Evolutionary conservation across 2,329 filamentous ascomycete genomes (phyloP), one percentile per base, ranked within the genome.

Genomic region (Chaetomium sp.): DNA sequence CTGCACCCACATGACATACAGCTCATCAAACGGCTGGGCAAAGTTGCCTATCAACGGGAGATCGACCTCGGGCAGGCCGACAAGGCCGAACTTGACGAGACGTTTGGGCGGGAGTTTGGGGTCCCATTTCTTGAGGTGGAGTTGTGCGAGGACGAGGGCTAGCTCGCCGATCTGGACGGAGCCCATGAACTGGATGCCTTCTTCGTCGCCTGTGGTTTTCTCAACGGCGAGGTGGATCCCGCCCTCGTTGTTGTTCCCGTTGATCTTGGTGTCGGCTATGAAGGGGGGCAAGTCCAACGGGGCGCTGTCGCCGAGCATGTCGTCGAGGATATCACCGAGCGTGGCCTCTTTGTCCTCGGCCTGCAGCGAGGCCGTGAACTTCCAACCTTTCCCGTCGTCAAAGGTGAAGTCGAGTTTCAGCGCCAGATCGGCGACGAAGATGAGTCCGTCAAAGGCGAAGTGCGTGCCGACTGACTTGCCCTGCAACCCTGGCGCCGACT

Each of bases 11-110:
- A 70, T 55, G 43, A 66, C 68, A 32, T 64, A 68, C 58, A 70
- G 58, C 53, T 71, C 69, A 37, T 72, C 69, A 36, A 72, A 65
- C 0, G 70, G 70, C 54, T 70, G 70, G 1, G 55, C 55, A 6
- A 72, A 32, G 11, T 62, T 58, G 1, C 70, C 70, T 7, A 72
- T 57, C 1, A 70, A 42, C 1, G 67, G 67, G 9, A 71, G 52
- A 6, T 65, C 58, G 43, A 70, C 34, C 1, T 51, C 8, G 2
- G 64, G 59, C 6, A 69, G 55, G 11, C 54, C 42, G n/a, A 52
- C 12, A 48, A 47, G 44, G 11, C 32, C 32, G 14, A 47, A 47
- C 11, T 35, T 47, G 44, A 47, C 27, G 8, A 47, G 59, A 14
- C 64, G 53, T 40, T 67, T 67, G 6, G 59, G 49, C 2, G 59